Base-by-base conservation (phyloP, 2,329 filamentous ascomycete genomes). In the Coniosporium tulheliwenetii region DNA sequence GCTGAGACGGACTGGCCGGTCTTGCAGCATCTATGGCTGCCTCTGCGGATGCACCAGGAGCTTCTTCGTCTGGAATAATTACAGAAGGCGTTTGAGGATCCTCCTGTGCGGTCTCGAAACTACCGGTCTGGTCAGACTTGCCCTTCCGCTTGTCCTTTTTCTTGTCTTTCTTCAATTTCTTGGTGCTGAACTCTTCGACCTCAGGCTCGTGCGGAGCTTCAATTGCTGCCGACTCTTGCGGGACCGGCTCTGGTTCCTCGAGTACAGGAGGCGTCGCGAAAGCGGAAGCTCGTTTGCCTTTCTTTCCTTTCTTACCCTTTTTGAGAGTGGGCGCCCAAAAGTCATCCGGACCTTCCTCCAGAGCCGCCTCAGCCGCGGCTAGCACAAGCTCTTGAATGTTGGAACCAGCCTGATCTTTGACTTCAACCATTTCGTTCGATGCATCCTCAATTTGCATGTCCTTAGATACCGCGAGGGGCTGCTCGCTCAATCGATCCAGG, bases 101-200 rank as follows among this genome's bases (percentile, higher is more conserved):
- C n/a, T 41, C 39, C 10, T 37, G 19, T 7, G n/a, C 37, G 31
- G 37, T 10, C 15, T 39, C 26, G 31, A 30, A 26, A 16, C 7
- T 12, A 30, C 12, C 12, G 4, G 19, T 7, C 19, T 3, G 19
- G 7, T 7, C 15, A 40, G 5, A 7, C 38, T 40, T 32, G 29
- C 12, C 26, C 43, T 43, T 16, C 14, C 44, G 44, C 42, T 49
- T 52, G 31, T 49, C 48, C 43, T 57, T 60, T 43, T 54, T 52
- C 46, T 55, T 47, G 16, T 53, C 50, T 39, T 54, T 52, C 39
- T 53, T 52, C 43, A 48, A 53, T 5, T 48, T 44, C 39, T 50
- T 49, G 13, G 46, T 40, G 8, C 32, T 35, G 32, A 8, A n/a
- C 3, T 34, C 19, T 13, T 51, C 39, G 29, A 14, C 12, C 3